Evolutionary conservation across 148 eudicot genomes (phyloP).

Genomic region (Silene uniflora): DNA sequence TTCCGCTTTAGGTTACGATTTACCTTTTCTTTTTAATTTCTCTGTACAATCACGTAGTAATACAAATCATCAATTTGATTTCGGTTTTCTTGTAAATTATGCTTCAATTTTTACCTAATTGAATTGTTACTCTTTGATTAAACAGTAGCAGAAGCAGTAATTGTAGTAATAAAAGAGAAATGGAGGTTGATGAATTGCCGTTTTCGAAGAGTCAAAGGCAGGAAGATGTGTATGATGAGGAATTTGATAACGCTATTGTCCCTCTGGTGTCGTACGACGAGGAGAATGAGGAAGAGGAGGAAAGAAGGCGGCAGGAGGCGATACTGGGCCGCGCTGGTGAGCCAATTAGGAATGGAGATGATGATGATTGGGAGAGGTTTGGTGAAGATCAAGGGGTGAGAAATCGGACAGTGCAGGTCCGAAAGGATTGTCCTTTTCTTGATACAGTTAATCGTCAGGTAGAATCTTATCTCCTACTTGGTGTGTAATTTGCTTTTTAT

Average conservation of each 20-base stretch:
- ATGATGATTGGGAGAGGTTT: not conserved
- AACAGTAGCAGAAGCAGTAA: not conserved
- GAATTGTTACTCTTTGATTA: too few species aligned
- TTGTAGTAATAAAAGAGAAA: constrained; percentile 37
- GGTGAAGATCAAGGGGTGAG: too few species aligned
- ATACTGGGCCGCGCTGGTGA: constrained; percentile 15
- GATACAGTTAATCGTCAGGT: constrained; percentile 99
- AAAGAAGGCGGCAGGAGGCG: constrained; percentile 34
- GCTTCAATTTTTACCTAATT: too few species aligned
- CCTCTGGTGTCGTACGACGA: constrained; percentile 70
- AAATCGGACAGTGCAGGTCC: constrained; percentile 44
- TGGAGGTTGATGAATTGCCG: constrained; percentile 24
- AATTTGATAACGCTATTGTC: constrained; percentile 57
- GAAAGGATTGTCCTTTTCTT: constrained; percentile 87
- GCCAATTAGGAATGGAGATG: constrained; percentile 24
- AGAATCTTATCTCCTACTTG: not conserved
- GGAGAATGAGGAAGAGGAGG: constrained; percentile 72
- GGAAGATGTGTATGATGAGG: not conserved
- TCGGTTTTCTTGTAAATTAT: too few species aligned
- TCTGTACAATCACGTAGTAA: too few species aligned
- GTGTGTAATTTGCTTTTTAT: too few species aligned
- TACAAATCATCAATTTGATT: too few species aligned
- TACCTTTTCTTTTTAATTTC: too few species aligned
- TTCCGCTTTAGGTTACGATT: too few species aligned
- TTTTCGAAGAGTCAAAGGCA: constrained; percentile 48